Base-by-base conservation (phyloP, 768 basidiomycete genomes). In the Leccinum olivaceopallidum region DNA sequence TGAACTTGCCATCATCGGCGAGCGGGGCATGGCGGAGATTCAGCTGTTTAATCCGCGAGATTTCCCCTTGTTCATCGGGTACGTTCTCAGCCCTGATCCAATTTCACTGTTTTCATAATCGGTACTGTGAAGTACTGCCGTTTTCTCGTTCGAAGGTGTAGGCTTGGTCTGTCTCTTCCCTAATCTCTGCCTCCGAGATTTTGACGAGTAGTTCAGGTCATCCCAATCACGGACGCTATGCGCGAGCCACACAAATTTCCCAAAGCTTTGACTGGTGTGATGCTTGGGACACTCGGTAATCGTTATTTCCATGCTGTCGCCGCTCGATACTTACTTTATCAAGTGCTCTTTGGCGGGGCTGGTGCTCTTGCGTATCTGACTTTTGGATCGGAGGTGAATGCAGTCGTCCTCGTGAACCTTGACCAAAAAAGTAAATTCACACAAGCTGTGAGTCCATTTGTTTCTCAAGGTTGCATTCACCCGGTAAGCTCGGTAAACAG, bases 151-250 rank as follows among this genome's bases (percentile, higher is more conserved):
- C 67, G 96, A 99, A 75, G 96, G 96, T 9, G 94, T 99, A 65
- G 97, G 96, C 53, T 78, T 98, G 75, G 89, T 90, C 65, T 65
- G 85, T 73, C 56, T 32, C 30, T 28, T 47, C 49, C n/a, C 30
- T 13, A 18, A 26, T 37, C 28, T 37, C 6, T 13, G 28, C 32
- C 20, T 48, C 34, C 6, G 26, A 28, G 12, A 24, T 53, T 50
- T 39, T 62, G 56, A 66, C 60, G 51, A 22, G 22, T 4, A 14
- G 36, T 63, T n/a, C 70, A 89, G 83, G 79, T 99, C 63, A 14
- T 99, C 62, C 97, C 97, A 20, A 97, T 99, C 68, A 94, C 93
- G 13, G 95, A 99, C 71, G 88, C 95, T 6, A 99, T 99, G 97
- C 83, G 84, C 26, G 94, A 98, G 71, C 97, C 96, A 2, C 87